Evolutionary conservation across 176 grass and related monocot species (phyloP), one percentile per base, ranked within the genome.

Genomic region (Melocanna baccifera): DNA sequence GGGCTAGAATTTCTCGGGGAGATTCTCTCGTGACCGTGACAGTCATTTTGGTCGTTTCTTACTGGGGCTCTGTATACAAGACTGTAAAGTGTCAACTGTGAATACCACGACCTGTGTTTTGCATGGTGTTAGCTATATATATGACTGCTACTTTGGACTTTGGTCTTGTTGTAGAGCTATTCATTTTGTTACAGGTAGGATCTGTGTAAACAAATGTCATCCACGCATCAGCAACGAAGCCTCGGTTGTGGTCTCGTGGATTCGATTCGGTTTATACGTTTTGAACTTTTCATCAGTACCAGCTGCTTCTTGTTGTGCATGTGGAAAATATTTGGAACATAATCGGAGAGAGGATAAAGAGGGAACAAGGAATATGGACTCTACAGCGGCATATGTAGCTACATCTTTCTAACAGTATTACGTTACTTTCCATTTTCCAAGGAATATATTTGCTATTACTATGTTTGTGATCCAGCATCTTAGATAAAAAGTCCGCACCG

Each of bases 1-100:
- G 34, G 47, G 71, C 56, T 26, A 26, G 73, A 83, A 86, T 90
- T 90, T 86, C 73, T 82, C 7, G 47, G 78, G 56, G 56, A 56
- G 83, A 12, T 19, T 65, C 77, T 79, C 72, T 56, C 47, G 45
- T 72, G 84, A 57, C 14, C 78, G 5, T 37, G 78, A 37, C 65
- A 65, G 26, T 66, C 78, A 28, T 63, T 82, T 26, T 20, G 18
- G 20, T 20, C 34, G 48, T 39, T 26, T 26, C 12, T 67, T 37
- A 39, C 81, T 19, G 47, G 37, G 28, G 6, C 40, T 39, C 62
- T 78, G 63, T 39, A 39, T 39, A 3, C 1, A 39, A 51, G 4
- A 12, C 9, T 65, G 28, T 51, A 46, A 63, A 29, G 36, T 7
- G 73, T 69, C 15, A 68, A 22, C 18, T 25, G 18, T 10, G 10